A percentile compares a stretch with the other conserved stretches of the same genome.
Evolutionary conservation across 2,329 filamentous ascomycete species (phyloP).

Genomic region (Penicillium sp.): DNA sequence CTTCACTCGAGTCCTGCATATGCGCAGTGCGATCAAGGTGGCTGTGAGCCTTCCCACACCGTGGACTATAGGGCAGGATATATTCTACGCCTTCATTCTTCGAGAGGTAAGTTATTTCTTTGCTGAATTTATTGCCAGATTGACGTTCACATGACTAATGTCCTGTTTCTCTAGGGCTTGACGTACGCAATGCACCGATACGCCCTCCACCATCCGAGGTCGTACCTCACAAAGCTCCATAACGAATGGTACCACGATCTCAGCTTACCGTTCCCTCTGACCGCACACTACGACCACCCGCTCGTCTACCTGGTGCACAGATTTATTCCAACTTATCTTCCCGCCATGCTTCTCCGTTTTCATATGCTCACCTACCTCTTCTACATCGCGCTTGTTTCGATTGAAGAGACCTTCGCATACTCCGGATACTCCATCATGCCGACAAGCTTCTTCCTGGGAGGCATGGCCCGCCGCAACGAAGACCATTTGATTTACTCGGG

Average conservation of each 20-base stretch:
- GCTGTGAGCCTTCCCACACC: conserved; percentile 65
- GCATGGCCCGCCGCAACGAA: conserved; percentile 62
- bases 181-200: conserved; percentile 73
- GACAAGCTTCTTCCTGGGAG: conserved; percentile 60
- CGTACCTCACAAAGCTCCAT: conserved; percentile 59
- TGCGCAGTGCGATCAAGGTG: conserved; percentile 61
- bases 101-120: conserved; percentile 55
- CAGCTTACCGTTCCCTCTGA: conserved; percentile 57
- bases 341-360: conserved; percentile 61
- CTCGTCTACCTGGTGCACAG: conserved; percentile 56
- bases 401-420: conserved; percentile 64
- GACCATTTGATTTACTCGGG: conserved; percentile 56
- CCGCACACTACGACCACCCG: conserved; percentile 65
- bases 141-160: background rate
- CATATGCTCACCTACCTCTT: conserved; percentile 64
- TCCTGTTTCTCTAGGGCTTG: conserved; percentile 28
- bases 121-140: background rate
- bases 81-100: conserved; percentile 57
- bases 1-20: conserved; percentile 56
- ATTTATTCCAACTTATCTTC: conserved; percentile 61
- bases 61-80: conserved; percentile 61
- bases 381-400: conserved; percentile 57
- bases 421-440: conserved; percentile 63
- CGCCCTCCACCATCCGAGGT: conserved; percentile 64
- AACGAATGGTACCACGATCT: conserved; percentile 61